phyloP scores from a whole-genome alignment of 352 stramenopile genomes.

The Globisporangium polare region DNA sequence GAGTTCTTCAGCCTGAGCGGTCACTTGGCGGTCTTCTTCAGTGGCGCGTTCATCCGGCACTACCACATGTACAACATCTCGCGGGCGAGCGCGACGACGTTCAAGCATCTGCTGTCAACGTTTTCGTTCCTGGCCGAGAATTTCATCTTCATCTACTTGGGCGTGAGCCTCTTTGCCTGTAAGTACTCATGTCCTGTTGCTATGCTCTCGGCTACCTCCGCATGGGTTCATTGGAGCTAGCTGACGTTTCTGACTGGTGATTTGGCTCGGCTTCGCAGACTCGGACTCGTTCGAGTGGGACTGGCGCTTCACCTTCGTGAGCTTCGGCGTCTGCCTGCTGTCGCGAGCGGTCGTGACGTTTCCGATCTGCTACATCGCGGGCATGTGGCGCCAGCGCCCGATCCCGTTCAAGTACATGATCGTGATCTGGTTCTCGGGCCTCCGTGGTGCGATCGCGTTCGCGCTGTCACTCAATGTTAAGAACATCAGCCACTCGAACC shows the following conservation, averaged over 20 bases:
- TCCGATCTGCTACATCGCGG: conserved; percentile 27
- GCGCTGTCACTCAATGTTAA: conserved; percentile 78
- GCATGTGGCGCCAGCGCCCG: conserved; percentile 18
- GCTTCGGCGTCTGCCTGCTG: conserved; percentile 25
- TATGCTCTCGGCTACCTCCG: neutral
- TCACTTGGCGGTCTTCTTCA: conserved; percentile 88
- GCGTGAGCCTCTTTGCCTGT: conserved; percentile 35
- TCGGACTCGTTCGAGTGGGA: conserved; percentile 35
- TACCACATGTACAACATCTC: conserved; percentile 50
- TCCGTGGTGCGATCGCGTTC: conserved; percentile 84
- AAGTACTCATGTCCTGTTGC: conserved; percentile 3
- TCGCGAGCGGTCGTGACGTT: conserved; percentile 30
- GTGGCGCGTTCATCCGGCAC: conserved; percentile 48
- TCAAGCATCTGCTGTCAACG: conserved; percentile 37
- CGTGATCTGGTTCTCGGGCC: conserved; percentile 78
- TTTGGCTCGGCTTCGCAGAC: conserved; percentile 8
- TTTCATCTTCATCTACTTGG: conserved; percentile 48
- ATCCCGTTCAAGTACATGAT: conserved; percentile 37
- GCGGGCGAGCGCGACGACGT: conserved; percentile 23
- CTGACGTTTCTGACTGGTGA: neutral
- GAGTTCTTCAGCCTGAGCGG: conserved; percentile 42
- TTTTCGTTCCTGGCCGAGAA: conserved; percentile 45
- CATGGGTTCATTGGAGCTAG: neutral
- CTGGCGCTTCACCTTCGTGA: conserved; percentile 33
- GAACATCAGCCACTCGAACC: conserved; percentile 28